Evolutionary conservation across 768 basidiomycete genomes (phyloP).

Genomic region (Asterophora parasitica): DNA sequence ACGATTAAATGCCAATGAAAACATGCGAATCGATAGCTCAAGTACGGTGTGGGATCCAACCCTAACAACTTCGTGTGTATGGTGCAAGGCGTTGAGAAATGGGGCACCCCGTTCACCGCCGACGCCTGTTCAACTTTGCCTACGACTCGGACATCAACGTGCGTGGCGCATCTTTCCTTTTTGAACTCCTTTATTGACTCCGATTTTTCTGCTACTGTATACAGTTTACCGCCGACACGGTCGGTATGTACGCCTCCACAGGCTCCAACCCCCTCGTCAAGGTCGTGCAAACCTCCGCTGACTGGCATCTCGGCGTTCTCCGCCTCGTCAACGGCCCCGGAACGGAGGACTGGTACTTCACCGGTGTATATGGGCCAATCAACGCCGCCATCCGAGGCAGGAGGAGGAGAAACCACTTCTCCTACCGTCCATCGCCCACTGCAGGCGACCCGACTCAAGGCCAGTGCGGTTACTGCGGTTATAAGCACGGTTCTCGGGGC

Average conservation of each 20-base stretch:
- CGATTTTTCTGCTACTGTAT: not conserved
- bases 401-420: conserved; percentile 17
- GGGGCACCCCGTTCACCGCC: conserved; percentile 46
- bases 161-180: conserved; percentile 17
- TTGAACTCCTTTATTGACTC: not conserved
- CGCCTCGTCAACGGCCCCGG: conserved; percentile 43
- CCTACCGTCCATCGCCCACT: conserved; percentile 26
- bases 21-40: conserved; percentile 32
- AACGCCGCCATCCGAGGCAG: conserved; percentile 45
- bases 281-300: conserved; percentile 41
- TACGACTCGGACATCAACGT: conserved; percentile 57
- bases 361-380: conserved; percentile 55
- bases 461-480: conserved; percentile 52
- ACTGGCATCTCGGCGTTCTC: conserved; percentile 61
- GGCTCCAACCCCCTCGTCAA: conserved; percentile 42
- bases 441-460: conserved; percentile 34
- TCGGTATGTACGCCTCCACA: conserved; percentile 56
- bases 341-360: conserved; percentile 55
- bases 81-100: conserved; percentile 40
- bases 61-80: conserved; percentile 50
- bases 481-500: conserved; percentile 19
- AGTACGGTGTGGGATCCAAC: conserved; percentile 51
- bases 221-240: conserved; percentile 48
- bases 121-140: conserved; percentile 61
- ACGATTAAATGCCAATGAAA: not conserved